phyloP scores from a whole-genome alignment of 306 rosid genomes.

The Hippophae tibetana region DNA sequence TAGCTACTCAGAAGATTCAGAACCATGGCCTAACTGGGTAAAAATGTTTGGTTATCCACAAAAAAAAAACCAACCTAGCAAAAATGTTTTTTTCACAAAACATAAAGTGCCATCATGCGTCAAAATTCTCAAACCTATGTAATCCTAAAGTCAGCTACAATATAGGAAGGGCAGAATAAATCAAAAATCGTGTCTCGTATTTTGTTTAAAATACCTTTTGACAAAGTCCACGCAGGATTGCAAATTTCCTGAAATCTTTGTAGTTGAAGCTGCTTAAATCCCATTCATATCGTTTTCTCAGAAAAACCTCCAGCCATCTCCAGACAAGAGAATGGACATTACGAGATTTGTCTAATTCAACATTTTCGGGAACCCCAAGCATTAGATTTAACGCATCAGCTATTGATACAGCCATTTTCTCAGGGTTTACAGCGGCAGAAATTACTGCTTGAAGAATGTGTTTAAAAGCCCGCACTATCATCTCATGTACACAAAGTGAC shows the following conservation, averaged over 20 bases:
- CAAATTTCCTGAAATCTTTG: constrained; percentile 75
- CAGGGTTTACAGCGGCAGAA: constrained; percentile 54
- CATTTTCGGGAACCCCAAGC: constrained; percentile 66
- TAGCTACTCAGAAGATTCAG: too few species aligned
- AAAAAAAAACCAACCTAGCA: too few species aligned
- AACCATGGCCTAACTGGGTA: too few species aligned
- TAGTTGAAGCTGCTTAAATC: constrained; percentile 52
- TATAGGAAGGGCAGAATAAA: constrained; percentile 5
- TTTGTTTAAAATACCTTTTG: constrained; percentile 59
- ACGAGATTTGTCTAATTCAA: constrained; percentile 41
- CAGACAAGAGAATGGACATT: constrained; percentile 56
- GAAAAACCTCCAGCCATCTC: constrained; percentile 80
- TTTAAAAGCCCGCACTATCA: constrained; percentile 96
- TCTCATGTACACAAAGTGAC: constrained; percentile 93
- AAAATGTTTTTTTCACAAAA: background rate
- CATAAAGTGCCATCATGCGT: background rate
- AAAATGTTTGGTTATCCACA: too few species aligned
- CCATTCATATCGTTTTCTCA: constrained; percentile 85
- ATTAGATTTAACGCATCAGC: constrained; percentile 76
- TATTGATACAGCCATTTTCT: constrained; percentile 62
- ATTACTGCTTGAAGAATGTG: constrained; percentile 89
- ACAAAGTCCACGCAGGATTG: constrained; percentile 87
- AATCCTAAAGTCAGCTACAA: background rate
- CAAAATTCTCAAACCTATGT: background rate
- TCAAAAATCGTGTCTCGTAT: constrained; percentile 7